Evolutionary conservation across 139 green algal species (phyloP).

Genomic region (Desmodesmus armatus): DNA sequence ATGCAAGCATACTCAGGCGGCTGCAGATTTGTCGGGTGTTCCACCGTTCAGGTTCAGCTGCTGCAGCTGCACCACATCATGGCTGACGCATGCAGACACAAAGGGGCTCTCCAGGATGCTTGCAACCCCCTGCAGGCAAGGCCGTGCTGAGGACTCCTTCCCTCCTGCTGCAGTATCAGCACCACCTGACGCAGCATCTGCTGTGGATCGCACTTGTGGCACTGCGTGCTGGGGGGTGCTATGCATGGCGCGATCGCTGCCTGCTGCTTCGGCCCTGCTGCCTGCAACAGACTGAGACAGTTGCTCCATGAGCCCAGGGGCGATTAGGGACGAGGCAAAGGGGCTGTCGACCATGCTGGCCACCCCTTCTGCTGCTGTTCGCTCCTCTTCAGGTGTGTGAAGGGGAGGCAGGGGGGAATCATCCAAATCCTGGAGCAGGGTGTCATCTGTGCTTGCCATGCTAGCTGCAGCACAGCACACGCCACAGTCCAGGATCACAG

Average conservation of each 20-base stretch:
- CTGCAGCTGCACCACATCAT: not conserved
- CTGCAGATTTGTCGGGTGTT: no score
- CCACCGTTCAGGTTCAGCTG: not conserved
- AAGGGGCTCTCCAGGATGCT: constrained; percentile 23
- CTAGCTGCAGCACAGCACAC: no score
- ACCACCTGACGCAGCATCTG: not conserved
- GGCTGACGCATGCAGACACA: constrained; percentile 6
- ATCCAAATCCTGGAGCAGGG: not conserved
- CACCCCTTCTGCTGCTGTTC: not conserved
- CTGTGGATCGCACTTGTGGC: not conserved
- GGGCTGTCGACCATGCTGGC: constrained; percentile 10
- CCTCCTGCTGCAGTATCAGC: not conserved
- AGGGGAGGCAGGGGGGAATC: not conserved
- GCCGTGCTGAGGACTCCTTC: not conserved
- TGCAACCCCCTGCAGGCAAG: not conserved
- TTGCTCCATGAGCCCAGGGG: not conserved
- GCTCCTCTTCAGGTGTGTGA: not conserved
- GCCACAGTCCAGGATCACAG: not conserved
- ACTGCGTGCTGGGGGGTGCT: not conserved
- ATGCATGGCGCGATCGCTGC: not conserved
- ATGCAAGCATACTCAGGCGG: no score
- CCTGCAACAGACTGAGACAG: not conserved
- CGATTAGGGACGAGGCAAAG: not conserved
- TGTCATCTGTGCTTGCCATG: constrained; percentile 15
- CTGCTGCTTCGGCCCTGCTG: not conserved